Percentiles rank a stretch among this genome's conserved stretches.
Evolutionary conservation across 1,139 yeast genomes (phyloP).

Genomic region (Zhuliangozyma parablackwelliae): DNA sequence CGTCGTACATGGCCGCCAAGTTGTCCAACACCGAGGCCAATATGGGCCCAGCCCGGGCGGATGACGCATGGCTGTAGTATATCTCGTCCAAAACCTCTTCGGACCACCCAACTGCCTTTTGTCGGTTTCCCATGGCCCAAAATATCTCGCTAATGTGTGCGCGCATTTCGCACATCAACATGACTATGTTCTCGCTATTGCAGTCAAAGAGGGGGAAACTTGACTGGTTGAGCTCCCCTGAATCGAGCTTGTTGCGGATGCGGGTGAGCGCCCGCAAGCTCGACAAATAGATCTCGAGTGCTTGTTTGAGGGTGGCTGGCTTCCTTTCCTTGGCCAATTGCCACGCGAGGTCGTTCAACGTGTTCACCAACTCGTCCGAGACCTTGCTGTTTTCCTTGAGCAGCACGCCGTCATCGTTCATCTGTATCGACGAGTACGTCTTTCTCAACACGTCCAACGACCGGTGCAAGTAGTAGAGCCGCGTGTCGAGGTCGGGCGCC

Average conservation of each 20-base stretch:
- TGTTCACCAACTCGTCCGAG: constrained; percentile 35
- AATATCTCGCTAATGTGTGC: constrained; percentile 62
- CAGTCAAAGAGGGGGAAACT: constrained; percentile 38
- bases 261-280: constrained; percentile 26
- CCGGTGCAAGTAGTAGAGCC: constrained; percentile 34
- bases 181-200: constrained; percentile 23
- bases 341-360: constrained; percentile 35
- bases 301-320: constrained; percentile 8
- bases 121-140: constrained; percentile 53
- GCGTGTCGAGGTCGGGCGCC: constrained; percentile 19
- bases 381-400: constrained; percentile 24
- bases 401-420: constrained; percentile 22
- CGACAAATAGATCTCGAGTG: constrained; percentile 37
- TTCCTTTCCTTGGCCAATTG: constrained; percentile 20
- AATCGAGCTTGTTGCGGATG: constrained; percentile 18
- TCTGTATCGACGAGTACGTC: constrained; percentile 24
- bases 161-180: constrained; percentile 37
- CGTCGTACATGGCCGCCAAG: constrained; percentile 29
- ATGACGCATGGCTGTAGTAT: constrained; percentile 27
- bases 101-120: constrained; percentile 60
- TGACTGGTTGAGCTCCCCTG: constrained; percentile 21
- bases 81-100: constrained; percentile 47
- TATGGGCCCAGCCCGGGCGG: constrained; percentile 27
- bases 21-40: constrained; percentile 29
- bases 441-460: constrained; percentile 36